Conservation (phyloP, 2,329 filamentous ascomycete species). For the Scytalidium sp. region DNA sequence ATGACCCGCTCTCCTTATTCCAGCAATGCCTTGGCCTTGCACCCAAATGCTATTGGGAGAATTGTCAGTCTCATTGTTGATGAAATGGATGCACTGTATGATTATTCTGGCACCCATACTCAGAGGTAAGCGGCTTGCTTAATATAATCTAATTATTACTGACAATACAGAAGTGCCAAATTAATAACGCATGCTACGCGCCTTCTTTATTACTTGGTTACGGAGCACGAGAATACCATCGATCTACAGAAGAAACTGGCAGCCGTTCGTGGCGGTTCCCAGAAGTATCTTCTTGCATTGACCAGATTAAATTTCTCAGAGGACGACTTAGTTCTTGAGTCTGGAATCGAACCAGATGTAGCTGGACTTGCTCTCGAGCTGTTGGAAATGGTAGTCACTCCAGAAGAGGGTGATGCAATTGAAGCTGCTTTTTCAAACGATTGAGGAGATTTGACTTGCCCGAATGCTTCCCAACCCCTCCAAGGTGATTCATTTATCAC, state of each 20-base stretch:
- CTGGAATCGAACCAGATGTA: conserved; percentile 72
- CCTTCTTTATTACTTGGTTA: conserved; percentile 59
- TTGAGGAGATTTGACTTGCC: not conserved
- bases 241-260: conserved; percentile 72
- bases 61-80: conserved; percentile 75
- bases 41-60: conserved; percentile 69
- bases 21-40: conserved; percentile 61
- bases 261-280: conserved; percentile 66
- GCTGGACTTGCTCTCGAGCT: conserved; percentile 79
- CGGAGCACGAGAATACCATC: conserved; percentile 56
- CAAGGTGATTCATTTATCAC: no score
- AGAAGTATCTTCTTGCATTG: conserved; percentile 79
- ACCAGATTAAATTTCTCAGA: conserved; percentile 81
- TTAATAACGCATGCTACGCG: conserved; percentile 59
- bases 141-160: conserved; percentile 6
- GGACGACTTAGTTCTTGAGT: conserved; percentile 75
- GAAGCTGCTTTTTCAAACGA: conserved; percentile 22
- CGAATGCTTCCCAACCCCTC: no score
- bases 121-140: conserved; percentile 32
- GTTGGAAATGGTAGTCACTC: conserved; percentile 75
- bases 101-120: conserved; percentile 34
- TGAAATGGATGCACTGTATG: conserved; percentile 61
- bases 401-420: conserved; percentile 67
- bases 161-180: conserved; percentile 26
- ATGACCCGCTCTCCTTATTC: conserved; percentile 64